These are phyloP conservation scores for Puccinia hordei DNA, from an alignment of 1,284 basidiomycete species.

Conservation along the genomic window DNA sequence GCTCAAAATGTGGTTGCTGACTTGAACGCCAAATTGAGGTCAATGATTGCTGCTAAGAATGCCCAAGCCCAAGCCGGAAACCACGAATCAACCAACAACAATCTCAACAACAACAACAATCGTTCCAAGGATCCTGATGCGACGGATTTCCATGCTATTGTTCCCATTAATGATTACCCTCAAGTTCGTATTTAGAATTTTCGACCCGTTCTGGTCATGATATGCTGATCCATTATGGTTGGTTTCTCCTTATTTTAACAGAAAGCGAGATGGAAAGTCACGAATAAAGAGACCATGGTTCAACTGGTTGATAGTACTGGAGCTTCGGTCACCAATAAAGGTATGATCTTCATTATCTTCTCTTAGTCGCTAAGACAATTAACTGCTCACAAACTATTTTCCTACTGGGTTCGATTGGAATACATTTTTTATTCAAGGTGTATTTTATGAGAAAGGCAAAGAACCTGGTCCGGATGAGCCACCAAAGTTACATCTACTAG, in stretches of 20 bases:
- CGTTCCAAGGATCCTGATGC: slow-evolving; percentile 79
- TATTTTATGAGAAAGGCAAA: slow-evolving; percentile 90
- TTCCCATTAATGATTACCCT: slow-evolving; percentile 70
- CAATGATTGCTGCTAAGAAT: slow-evolving; percentile 77
- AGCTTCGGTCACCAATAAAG: slow-evolving; percentile 96
- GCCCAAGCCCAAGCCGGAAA: slow-evolving; percentile 57
- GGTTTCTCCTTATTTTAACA: slow-evolving; percentile 64
- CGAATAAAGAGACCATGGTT: slow-evolving; percentile 99
- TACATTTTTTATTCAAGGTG: slow-evolving; percentile 65
- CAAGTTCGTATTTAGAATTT: slow-evolving; percentile 22
- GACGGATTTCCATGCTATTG: slow-evolving; percentile 98
- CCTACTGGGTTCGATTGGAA: not conserved
- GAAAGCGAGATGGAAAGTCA: slow-evolving; percentile 98
- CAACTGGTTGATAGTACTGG: slow-evolving; percentile 93
- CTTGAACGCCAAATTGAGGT: slow-evolving; percentile 82
- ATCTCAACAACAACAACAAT: slow-evolving; percentile 59
- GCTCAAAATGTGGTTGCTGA: slow-evolving; percentile 72
- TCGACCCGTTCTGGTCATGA: not conserved
- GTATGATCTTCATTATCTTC: slow-evolving; percentile 60
- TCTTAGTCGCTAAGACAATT: slow-evolving; percentile 19
- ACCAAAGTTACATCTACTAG: slow-evolving; percentile 92
- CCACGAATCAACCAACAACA: slow-evolving; percentile 25
- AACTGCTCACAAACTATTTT: slow-evolving; percentile 13
- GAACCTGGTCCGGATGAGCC: slow-evolving; percentile 90
- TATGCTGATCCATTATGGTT: not conserved